Base-by-base conservation (phyloP, 1,284 basidiomycete genomes). In the Melampsora larici-populina region DNA sequence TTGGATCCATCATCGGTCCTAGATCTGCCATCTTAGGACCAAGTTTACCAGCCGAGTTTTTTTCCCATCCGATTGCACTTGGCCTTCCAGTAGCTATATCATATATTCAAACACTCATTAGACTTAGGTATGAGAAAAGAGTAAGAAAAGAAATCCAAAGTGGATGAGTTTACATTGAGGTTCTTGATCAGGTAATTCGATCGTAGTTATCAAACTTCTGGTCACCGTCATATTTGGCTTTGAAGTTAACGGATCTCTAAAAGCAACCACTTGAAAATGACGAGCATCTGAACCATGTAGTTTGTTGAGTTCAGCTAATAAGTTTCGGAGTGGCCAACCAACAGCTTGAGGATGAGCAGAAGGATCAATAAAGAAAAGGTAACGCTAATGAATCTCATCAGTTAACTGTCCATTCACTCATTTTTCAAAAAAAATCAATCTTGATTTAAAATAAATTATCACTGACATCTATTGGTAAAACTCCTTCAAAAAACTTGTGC, bases 1-100 rank as follows among this genome's bases (percentile, higher is more conserved):
- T 85, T 0, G 96, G 97, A 83, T 98, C 94, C 92, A 98, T 95
- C 89, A 96, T 92, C 0, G 94, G 91, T 8, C 92, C 94, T 3
- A 99, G 85, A 85, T 98, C 94, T 0, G 93, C 94, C 62, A 95
- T 82, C n/a, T 93, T 88, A 24, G 94, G 92, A 0, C 89, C 91
- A 5, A 99, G 86, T 82, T 95, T 96, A 17, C 90, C 90, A 82
- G 90, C 86, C 80, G 87, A 85, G 81, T 95, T 95, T 85, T 93
- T 91, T 86, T 99, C 95, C 97, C 96, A 99, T 0, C 96, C 96
- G 0, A 97, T 92, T 0, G 91, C 91, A 17, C 85, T 84, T 0
- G 91, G 91, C 51, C 86, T 86, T 43, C 75, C 81, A 48, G 40
- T 79, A 24, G 49, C 78, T 26, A 24, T 71, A 58, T 40, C 40